Conservation (phyloP, 2,329 filamentous ascomycete genomes). For the Ampelomyces quisqualis region DNA sequence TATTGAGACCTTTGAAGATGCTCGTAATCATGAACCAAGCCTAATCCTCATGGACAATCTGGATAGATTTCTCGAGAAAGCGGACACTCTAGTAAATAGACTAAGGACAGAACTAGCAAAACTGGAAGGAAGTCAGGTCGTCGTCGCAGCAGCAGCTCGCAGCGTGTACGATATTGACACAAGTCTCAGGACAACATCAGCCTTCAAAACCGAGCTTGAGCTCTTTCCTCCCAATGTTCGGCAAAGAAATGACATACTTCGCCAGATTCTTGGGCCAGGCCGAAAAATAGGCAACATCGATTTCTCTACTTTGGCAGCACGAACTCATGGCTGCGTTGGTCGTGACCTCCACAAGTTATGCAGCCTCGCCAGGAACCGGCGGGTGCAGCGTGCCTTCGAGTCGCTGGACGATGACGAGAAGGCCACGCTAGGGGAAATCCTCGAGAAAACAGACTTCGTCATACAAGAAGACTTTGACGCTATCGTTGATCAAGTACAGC, state of each 20-base stretch:
- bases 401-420: constrained; percentile 27
- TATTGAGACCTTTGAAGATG: constrained; percentile 68
- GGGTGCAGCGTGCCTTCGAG: constrained; percentile 20
- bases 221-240: constrained; percentile 73
- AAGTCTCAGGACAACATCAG: constrained; percentile 63
- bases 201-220: constrained; percentile 68
- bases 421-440: constrained; percentile 16
- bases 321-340: constrained; percentile 85
- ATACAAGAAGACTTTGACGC: constrained; percentile 58
- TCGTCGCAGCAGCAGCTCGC: constrained; percentile 75
- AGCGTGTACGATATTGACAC: constrained; percentile 71
- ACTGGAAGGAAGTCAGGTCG: constrained; percentile 58
- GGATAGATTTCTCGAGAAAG: constrained; percentile 57
- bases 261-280: constrained; percentile 46
- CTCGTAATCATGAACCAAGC: constrained; percentile 68
- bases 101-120: constrained; percentile 49
- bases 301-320: constrained; percentile 61
- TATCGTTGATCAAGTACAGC: constrained; percentile 69
- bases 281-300: constrained; percentile 54
- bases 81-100: constrained; percentile 27
- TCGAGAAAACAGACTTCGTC: constrained; percentile 24
- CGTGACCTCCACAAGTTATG: constrained; percentile 71
- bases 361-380: constrained; percentile 52
- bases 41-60: constrained; percentile 78
- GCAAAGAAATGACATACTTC: constrained; percentile 73